Conservation (phyloP, 345 rosid species). For the Balakata baccata region DNA sequence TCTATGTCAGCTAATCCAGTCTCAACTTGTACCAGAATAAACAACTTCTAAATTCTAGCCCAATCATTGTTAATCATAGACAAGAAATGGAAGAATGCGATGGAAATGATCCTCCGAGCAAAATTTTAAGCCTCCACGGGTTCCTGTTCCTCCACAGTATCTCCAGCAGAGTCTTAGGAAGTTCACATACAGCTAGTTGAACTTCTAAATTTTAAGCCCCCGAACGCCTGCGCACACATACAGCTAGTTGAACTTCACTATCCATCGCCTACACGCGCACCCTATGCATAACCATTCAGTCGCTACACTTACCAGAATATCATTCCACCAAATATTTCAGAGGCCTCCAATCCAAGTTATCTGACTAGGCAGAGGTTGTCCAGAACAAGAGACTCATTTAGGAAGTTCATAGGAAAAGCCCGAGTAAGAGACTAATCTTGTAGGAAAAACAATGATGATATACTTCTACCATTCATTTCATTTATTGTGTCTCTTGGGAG, state of each 20-base stretch:
- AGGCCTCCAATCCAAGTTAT: too few relatives aligned
- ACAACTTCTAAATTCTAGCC: background rate
- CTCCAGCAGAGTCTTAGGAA: background rate
- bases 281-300: background rate
- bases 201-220: too few relatives aligned
- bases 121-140: background rate
- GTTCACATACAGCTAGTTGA: background rate
- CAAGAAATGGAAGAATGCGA: background rate
- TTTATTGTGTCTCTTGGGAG: constrained; percentile 57
- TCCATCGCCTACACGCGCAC: too few relatives aligned
- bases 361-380: too few relatives aligned
- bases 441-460: background rate
- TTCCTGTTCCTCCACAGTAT: background rate
- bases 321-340: background rate
- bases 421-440: background rate
- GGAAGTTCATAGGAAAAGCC: background rate
- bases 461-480: constrained; percentile 25
- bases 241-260: background rate
- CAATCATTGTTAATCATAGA: background rate
- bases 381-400: too few relatives aligned
- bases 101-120: background rate
- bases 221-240: background rate
- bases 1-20: background rate
- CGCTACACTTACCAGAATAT: background rate
- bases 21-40: background rate